These are phyloP conservation scores for Millerozyma miso DNA, from an alignment of 805 yeast species.

Conservation along the genomic window DNA sequence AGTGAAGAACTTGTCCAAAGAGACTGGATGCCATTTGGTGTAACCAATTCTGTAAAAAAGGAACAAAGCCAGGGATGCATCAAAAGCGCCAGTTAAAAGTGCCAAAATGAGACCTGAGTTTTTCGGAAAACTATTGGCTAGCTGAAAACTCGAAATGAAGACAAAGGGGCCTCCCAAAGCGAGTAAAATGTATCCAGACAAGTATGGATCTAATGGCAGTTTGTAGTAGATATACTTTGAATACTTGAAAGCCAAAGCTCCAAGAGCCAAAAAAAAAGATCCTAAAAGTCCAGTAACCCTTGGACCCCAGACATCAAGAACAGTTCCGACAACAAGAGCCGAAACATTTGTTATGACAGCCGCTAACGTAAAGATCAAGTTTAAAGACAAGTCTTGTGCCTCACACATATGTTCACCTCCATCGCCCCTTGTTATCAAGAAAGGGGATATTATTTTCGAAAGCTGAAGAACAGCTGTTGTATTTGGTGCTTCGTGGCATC, in stretches of 20 bases:
- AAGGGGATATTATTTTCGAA: not conserved
- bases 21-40: conserved; percentile 36
- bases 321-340: conserved; percentile 77
- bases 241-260: conserved; percentile 45
- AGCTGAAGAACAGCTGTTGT: not conserved
- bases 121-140: conserved; percentile 79
- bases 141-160: conserved; percentile 83
- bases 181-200: conserved; percentile 66
- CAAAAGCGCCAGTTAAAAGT: conserved; percentile 88
- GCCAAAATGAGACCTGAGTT: conserved; percentile 81
- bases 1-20: conserved; percentile 59
- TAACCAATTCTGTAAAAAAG: conserved; percentile 66
- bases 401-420: conserved; percentile 78
- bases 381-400: conserved; percentile 78
- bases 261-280: conserved; percentile 51
- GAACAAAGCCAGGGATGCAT: conserved; percentile 86
- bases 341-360: conserved; percentile 83
- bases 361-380: conserved; percentile 78
- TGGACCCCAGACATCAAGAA: conserved; percentile 80
- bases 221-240: conserved; percentile 23
- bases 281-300: conserved; percentile 75
- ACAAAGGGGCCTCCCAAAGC: conserved; percentile 95
- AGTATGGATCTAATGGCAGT: conserved; percentile 54
- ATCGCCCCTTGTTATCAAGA: conserved; percentile 36
- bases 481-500: conserved; percentile 37